phyloP scores from a whole-genome alignment of 1,284 basidiomycete species.

The Marasmius fiardii region DNA sequence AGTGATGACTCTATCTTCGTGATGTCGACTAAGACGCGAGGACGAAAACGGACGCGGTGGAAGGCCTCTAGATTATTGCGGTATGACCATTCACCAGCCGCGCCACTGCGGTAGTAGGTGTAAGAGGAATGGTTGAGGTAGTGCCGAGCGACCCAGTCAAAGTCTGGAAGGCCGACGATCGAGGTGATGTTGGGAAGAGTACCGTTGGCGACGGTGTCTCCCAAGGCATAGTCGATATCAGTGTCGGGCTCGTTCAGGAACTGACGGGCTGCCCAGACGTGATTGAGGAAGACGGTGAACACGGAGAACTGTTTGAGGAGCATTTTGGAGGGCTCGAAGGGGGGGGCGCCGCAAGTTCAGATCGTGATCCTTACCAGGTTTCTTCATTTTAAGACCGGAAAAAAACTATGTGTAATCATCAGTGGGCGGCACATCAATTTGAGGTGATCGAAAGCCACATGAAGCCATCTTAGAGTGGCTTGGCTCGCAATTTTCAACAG shows the following conservation, averaged over 20 bases:
- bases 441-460: too few species aligned
- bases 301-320: not conserved
- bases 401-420: too few species aligned
- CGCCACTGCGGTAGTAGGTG: not conserved
- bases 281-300: not conserved
- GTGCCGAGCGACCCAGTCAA: slow-evolving; percentile 1
- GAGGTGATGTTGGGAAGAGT: slow-evolving; percentile 2
- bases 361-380: too few species aligned
- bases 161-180: slow-evolving; percentile 1
- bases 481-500: too few species aligned
- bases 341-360: not conserved
- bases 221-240: not conserved
- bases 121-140: not conserved
- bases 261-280: not conserved
- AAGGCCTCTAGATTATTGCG: slow-evolving; percentile 4
- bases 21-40: slow-evolving; percentile 1
- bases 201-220: not conserved
- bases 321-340: not conserved
- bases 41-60: not conserved
- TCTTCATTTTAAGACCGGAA: too few species aligned
- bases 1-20: not conserved
- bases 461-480: too few species aligned
- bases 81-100: slow-evolving; percentile 2
- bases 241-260: slow-evolving; percentile 6
- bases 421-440: too few species aligned